Conservation (phyloP, 2,329 filamentous ascomycete genomes). For the Microdochium bolleyi region DNA sequence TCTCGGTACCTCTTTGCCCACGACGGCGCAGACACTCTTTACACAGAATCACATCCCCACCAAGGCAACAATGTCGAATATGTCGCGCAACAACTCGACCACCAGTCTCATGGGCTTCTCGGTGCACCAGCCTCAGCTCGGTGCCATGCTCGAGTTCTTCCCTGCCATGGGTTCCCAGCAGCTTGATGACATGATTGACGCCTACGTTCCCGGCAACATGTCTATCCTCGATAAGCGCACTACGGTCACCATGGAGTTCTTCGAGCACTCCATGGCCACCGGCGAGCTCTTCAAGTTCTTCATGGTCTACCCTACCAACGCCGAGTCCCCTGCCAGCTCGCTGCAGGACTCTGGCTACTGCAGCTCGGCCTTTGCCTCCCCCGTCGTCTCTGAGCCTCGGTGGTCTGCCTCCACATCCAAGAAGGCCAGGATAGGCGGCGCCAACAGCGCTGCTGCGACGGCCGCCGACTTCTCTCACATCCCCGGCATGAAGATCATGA, state of each 20-base stretch:
- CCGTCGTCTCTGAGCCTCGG: conserved; percentile 36
- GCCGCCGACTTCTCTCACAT: conserved; percentile 40
- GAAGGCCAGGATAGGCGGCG: conserved; percentile 9
- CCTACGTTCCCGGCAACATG: conserved; percentile 44
- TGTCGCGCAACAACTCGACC: conserved; percentile 25
- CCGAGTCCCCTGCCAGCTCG: conserved; percentile 36
- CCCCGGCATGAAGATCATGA: conserved; percentile 61
- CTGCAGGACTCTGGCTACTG: conserved; percentile 35
- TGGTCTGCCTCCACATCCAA: conserved; percentile 26
- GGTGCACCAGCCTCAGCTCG: conserved; percentile 50
- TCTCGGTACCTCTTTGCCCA: not conserved
- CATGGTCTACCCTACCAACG: conserved; percentile 33
- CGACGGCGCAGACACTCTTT: not conserved
- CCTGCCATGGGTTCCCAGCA: conserved; percentile 56
- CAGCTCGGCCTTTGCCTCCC: conserved; percentile 41
- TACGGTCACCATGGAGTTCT: conserved; percentile 51
- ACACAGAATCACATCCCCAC: conserved; percentile 1
- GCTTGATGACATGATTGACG: conserved; percentile 51
- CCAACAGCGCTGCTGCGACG: conserved; percentile 5
- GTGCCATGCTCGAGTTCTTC: conserved; percentile 54
- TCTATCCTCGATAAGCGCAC: conserved; percentile 52
- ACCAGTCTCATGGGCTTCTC: conserved; percentile 42
- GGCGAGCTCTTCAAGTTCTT: conserved; percentile 56
- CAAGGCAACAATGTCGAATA: conserved; percentile 20
- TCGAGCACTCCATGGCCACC: conserved; percentile 41